Conservation (phyloP, 116 monocot genomes). For the Cymodocea nodosa region DNA sequence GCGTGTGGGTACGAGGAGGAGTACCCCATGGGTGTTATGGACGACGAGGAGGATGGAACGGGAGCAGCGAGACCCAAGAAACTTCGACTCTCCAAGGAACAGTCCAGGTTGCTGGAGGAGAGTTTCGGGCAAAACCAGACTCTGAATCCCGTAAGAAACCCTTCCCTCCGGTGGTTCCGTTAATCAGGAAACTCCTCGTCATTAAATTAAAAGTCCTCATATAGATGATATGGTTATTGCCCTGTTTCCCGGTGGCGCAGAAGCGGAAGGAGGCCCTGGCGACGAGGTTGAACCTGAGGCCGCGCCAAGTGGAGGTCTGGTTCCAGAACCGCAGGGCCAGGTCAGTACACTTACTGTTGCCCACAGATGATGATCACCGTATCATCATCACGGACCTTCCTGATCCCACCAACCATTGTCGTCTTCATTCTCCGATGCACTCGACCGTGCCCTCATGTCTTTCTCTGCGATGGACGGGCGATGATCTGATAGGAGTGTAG, state of each 20-base stretch:
- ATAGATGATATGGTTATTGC: not conserved
- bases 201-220: too few species aligned
- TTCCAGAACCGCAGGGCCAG: conserved; percentile 70
- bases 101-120: conserved; percentile 56
- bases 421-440: too few species aligned
- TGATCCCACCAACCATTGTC: not conserved
- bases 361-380: too few species aligned
- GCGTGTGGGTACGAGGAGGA: conserved; percentile 36
- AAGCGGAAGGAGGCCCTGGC: conserved; percentile 65
- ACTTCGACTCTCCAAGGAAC: conserved; percentile 63
- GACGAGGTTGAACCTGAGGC: conserved; percentile 33
- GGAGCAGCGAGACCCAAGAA: conserved; percentile 31
- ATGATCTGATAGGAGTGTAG: too few species aligned
- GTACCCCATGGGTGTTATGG: conserved; percentile 25
- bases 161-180: not conserved
- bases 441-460: too few species aligned
- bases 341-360: not conserved
- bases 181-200: too few species aligned
- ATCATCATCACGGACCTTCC: not conserved
- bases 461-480: too few species aligned
- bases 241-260: conserved; percentile 18
- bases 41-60: conserved; percentile 27
- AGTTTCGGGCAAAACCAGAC: conserved; percentile 64
- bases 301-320: conserved; percentile 74
- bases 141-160: conserved; percentile 35